A percentile compares a stretch with the other conserved stretches of the same genome.
phyloP scores from a whole-genome alignment of 192 early-diverging fungal genomes.

The Podila horticola region DNA sequence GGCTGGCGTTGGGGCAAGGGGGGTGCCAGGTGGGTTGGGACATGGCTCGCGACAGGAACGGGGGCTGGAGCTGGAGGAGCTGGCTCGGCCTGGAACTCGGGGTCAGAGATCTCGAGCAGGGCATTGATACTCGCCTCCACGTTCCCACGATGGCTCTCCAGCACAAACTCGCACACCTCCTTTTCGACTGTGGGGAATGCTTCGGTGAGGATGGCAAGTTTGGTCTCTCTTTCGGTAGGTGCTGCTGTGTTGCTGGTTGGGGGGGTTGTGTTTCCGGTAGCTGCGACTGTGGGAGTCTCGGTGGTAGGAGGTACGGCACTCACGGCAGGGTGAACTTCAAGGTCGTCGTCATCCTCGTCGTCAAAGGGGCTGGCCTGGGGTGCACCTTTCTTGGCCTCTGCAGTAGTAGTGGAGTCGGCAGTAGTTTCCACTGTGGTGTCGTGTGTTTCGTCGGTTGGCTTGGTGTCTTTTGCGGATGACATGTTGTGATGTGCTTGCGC shows the following conservation, averaged over 20 bases:
- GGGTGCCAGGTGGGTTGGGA: slow-evolving; percentile 4
- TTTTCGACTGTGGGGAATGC: slow-evolving; percentile 64
- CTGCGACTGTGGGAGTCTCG: background rate
- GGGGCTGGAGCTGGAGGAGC: slow-evolving; percentile 14
- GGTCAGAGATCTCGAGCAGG: slow-evolving; percentile 65
- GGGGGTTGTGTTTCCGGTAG: background rate
- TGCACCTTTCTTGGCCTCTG: slow-evolving; percentile 6
- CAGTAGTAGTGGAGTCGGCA: background rate
- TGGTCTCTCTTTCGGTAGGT: slow-evolving; percentile 33
- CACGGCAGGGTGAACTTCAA: slow-evolving; percentile 20
- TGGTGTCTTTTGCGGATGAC: slow-evolving; percentile 27
- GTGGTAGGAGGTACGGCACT: background rate
- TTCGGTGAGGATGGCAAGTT: slow-evolving; percentile 54
- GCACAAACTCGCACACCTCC: slow-evolving; percentile 60
- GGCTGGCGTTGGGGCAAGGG: slow-evolving; percentile 44
- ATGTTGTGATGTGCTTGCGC: slow-evolving; percentile 3
- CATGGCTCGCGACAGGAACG: background rate
- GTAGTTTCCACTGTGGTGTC: background rate
- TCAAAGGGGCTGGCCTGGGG: slow-evolving; percentile 15
- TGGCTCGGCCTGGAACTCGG: slow-evolving; percentile 57
- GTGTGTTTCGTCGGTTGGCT: slow-evolving; percentile 3
- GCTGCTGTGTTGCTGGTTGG: slow-evolving; percentile 6
- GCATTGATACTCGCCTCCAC: slow-evolving; percentile 61
- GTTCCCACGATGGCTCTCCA: slow-evolving; percentile 57
- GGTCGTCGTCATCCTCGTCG: slow-evolving; percentile 15